Evolutionary conservation across 75 land plant species (phyloP), one percentile per base, ranked within the genome.

Genomic region (Selaginella moellendorffii): DNA sequence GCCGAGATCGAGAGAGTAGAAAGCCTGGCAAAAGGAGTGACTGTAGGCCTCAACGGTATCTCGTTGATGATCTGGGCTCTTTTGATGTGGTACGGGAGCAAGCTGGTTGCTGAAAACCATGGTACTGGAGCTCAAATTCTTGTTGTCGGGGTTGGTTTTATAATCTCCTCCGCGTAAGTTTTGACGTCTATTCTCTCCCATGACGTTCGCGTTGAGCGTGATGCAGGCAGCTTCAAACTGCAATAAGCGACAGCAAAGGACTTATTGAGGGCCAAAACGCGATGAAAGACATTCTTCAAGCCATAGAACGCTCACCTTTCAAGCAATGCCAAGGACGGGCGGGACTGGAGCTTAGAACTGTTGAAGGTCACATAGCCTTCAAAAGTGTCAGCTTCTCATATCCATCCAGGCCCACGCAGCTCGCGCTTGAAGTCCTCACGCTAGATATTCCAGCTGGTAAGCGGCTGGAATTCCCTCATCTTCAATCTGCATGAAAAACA

Each of bases 311-410:
- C 1, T 69, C 46, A n/a, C 29, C 42, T 1, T 69, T 61, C 25
- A 73, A 67, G 12, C 29, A 30, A 18, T 0, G 65, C 66, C 25
- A 73, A 67, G 27, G 63, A 36, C 61, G 0, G 64, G 54, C 29
- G 62, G 71, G 22, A 19, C 24, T 24, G 26, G 53, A 23, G 2
- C 26, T 76, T 56, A 29, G 52, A 19, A 52, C 30, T 19, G 53
- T 71, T 21, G 24, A 31, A 31, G 78, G 78, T 0, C 28, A 71
- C 12, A 52, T 76, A 28, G 70, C 63, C 26, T 53, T 75, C 1
- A 58, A 54, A 28, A 66, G 71, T 25, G 63, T 76, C 25, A 31
- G 52, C 29, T 76, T 71, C 31, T 27, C 70, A 2, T 76, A 76
- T 66, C 78, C 78, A 23, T 51, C 74, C 2, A 14, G 78, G 19